A percentile compares a stretch with the other conserved stretches of the same genome.
Evolutionary conservation across 371 early-diverging fungal genomes (phyloP).

Genomic region (Mucor irregularis): DNA sequence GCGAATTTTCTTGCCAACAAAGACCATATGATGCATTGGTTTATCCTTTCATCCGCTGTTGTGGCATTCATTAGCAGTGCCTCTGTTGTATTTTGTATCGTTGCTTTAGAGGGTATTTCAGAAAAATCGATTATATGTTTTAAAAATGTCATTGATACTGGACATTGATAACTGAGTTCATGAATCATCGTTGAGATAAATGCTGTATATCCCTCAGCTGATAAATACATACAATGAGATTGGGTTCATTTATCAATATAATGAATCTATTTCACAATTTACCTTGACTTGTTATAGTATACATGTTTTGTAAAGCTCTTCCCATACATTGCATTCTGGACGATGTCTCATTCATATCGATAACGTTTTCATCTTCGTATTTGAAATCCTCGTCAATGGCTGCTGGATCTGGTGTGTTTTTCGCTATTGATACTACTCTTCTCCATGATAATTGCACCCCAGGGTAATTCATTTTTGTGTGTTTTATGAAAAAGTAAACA

Average conservation of each 20-base stretch:
- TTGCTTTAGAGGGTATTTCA: slow-evolving; percentile 37
- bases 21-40: slow-evolving; percentile 54
- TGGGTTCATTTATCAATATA: background rate
- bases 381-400: background rate
- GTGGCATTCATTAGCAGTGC: slow-evolving; percentile 63
- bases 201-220: slow-evolving; percentile 37
- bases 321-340: slow-evolving; percentile 4
- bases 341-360: background rate
- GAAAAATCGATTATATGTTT: slow-evolving; percentile 57
- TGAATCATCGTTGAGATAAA: slow-evolving; percentile 32
- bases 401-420: slow-evolving; percentile 9
- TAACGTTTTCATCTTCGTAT: background rate
- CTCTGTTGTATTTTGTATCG: slow-evolving; percentile 3
- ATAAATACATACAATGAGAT: background rate
- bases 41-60: background rate
- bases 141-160: slow-evolving; percentile 53
- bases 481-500: too few relatives aligned
- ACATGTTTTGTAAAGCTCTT: slow-evolving; percentile 18
- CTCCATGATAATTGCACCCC: slow-evolving; percentile 11
- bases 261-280: background rate
- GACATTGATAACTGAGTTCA: slow-evolving; percentile 32
- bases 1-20: slow-evolving; percentile 43
- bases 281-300: slow-evolving; percentile 17
- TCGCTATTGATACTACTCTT: slow-evolving; percentile 11
- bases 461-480: too few relatives aligned